Base-by-base conservation (phyloP, 495 filamentous ascomycete genomes). In the Talaromyces borbonicus region DNA sequence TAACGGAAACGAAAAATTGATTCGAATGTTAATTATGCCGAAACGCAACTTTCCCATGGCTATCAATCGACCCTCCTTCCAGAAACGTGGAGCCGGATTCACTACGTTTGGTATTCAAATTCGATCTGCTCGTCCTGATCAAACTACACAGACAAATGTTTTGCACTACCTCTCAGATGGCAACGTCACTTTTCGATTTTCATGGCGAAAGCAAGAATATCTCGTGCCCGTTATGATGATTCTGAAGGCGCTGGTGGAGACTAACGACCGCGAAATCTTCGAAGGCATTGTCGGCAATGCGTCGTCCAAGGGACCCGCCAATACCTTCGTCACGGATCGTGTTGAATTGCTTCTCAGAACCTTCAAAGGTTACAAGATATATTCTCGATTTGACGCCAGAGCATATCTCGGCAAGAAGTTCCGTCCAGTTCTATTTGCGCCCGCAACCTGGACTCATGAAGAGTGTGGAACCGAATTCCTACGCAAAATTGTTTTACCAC, bases 191-290 rank as follows among this genome's bases (percentile, higher is more conserved):
- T 94, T 98, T 69, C 78, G 92, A 30, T 97, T 98, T 65, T 95
- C 90, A 1, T 98, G 92, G 92, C 75, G 90, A 51, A 98, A 98
- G 72, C 87, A 87, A 51, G 92, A 97, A 66, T 98, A 84, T 58
- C 74, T 96, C 18, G 75, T 98, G 11, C 92, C 92, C 14, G 85
- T 87, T 49, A 81, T 95, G 76, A 96, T 98, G 92, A 78, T 96
- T 11, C 64, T 98, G 50, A 97, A 96, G 68, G 92, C 92, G 2
- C 74, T 98, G 35, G 77, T 89, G 15, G 90, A 98, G 62, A 97
- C 92, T 9, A 97, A 95, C 54, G 92, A 98, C 53, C 79, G 87
- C 42, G 89, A 95, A 57, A 92, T 98, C 38, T 98, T 90, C 52
- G 90, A 98, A 62, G 83, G 79, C 14, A 67, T 97, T 26, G 81